Conservation (phyloP, 2,329 filamentous ascomycete species). For the Rugonectria rugulosa region DNA sequence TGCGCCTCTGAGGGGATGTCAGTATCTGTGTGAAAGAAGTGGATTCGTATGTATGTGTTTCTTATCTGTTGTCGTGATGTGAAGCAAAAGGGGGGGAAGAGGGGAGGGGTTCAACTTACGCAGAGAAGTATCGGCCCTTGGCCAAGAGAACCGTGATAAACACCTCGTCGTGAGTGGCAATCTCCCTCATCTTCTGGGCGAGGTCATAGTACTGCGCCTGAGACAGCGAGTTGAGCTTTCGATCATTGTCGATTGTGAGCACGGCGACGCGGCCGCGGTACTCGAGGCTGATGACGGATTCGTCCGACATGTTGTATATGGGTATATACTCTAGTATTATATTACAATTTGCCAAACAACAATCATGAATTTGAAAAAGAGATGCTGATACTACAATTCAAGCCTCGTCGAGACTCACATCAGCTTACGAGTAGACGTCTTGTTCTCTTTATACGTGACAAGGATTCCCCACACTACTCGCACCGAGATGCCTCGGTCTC, state of each 20-base stretch:
- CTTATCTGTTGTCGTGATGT: too few relatives aligned
- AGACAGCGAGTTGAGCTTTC: constrained; percentile 86
- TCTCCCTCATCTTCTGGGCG: constrained; percentile 74
- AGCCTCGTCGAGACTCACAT: background rate
- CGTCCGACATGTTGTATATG: constrained; percentile 24
- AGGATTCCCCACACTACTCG: constrained; percentile 31
- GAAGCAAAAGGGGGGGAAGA: too few relatives aligned
- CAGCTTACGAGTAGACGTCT: too few relatives aligned
- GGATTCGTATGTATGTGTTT: too few relatives aligned
- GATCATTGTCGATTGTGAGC: constrained; percentile 84
- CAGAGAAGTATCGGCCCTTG: constrained; percentile 86
- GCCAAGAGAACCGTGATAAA: constrained; percentile 85
- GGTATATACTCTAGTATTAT: background rate
- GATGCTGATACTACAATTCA: too few relatives aligned
- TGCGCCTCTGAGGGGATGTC: constrained; percentile 68
- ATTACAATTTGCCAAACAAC: too few relatives aligned
- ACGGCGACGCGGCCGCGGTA: constrained; percentile 62
- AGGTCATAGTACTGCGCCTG: constrained; percentile 80
- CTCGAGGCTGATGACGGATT: constrained; percentile 47
- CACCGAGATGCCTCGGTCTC: constrained; percentile 33
- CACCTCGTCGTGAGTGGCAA: constrained; percentile 81
- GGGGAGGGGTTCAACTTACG: too few relatives aligned
- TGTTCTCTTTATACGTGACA: too few relatives aligned
- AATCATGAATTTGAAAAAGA: background rate
- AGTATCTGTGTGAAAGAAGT: too few relatives aligned